A percentile compares a stretch with the other conserved stretches of the same genome.
Conservation (phyloP, 2,329 filamentous ascomycete species). For the Botrytis tulipae region DNA sequence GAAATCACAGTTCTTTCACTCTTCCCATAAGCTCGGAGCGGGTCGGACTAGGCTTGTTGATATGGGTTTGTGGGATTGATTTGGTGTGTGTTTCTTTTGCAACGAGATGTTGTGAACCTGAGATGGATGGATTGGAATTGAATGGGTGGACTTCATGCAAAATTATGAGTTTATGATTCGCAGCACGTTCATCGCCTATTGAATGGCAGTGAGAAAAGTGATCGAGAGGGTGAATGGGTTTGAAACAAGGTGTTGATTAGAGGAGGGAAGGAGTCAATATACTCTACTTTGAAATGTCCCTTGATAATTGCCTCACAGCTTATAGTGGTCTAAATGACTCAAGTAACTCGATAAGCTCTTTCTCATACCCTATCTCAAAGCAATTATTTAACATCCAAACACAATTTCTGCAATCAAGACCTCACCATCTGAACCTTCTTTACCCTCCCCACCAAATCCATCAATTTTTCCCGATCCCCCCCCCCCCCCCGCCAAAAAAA, state of each 20-base stretch:
- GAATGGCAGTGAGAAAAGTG: neutral
- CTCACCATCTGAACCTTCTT: no score
- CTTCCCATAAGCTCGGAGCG: neutral
- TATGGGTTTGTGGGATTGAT: neutral
- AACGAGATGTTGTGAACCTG: neutral
- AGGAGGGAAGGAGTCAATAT: no score
- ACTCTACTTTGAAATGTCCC: no score
- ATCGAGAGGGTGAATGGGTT: neutral
- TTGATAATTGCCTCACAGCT: no score
- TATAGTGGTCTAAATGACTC: no score
- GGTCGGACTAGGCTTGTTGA: neutral
- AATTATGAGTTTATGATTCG: rapidly evolving
- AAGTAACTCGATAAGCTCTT: no score
- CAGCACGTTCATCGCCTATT: neutral
- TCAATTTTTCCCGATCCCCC: neutral
- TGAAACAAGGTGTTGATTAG: no score
- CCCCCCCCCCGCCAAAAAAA: no score
- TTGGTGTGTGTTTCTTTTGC: neutral
- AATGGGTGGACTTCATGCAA: rapidly evolving
- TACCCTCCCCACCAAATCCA: no score
- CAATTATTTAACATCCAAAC: no score
- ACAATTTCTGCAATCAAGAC: no score
- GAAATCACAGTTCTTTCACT: neutral
- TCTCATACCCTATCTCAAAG: no score
- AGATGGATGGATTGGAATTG: neutral